Conservation (phyloP, 129 eudicot species). For the Scalesia atractyloides region DNA sequence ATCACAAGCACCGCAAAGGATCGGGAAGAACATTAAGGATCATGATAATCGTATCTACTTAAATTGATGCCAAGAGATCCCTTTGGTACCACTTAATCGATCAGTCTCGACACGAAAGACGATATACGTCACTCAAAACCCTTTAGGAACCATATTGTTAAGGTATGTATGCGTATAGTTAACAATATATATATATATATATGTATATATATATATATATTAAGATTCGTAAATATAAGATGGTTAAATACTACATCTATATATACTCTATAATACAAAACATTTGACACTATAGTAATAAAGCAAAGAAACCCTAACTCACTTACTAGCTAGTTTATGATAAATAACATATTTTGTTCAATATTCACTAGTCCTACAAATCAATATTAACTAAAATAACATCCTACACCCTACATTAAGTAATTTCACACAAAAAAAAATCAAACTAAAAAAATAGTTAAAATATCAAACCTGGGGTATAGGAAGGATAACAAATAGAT, state of each 20-base stretch:
- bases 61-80: not conserved
- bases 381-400: not conserved
- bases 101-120: not conserved
- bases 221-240: no score
- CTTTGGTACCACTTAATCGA: not conserved
- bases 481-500: conserved; percentile 90
- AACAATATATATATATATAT: not conserved
- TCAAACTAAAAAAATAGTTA: not conserved
- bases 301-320: conserved; percentile 1
- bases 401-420: not conserved
- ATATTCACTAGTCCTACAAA: not conserved
- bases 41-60: no score
- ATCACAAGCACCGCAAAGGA: no score
- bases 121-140: not conserved
- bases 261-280: no score
- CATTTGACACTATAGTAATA: no score
- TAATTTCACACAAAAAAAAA: conserved; percentile 20
- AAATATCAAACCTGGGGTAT: conserved; percentile 71
- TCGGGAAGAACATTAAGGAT: no score
- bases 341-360: not conserved
- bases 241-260: no score
- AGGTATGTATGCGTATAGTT: not conserved
- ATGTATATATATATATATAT: not conserved
- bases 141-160: not conserved
- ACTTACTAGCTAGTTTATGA: not conserved